phyloP scores from a whole-genome alignment of 768 basidiomycete species.

The Mycena floridula region DNA sequence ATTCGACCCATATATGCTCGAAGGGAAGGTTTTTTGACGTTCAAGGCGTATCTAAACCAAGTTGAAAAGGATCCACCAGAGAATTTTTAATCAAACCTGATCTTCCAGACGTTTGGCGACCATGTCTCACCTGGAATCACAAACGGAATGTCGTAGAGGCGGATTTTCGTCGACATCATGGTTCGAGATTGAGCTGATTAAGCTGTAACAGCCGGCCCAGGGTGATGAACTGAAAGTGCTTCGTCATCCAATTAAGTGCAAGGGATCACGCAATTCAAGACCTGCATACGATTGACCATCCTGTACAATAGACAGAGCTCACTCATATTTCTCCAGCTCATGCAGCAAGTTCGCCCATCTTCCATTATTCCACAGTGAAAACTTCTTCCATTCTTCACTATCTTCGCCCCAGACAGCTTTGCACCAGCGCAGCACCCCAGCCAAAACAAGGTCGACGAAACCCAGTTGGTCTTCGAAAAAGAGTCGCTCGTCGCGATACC shows the following conservation, averaged over 20 bases:
- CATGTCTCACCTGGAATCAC: not conserved
- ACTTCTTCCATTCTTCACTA: constrained; percentile 28
- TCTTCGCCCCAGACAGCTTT: constrained; percentile 24
- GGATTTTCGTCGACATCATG: not conserved
- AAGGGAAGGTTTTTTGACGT: not conserved
- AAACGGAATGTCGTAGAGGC: not conserved
- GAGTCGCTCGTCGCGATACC: constrained; percentile 2
- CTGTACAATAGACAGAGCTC: too few species aligned
- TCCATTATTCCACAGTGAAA: constrained; percentile 25
- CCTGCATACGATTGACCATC: too few species aligned
- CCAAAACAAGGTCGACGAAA: constrained; percentile 32
- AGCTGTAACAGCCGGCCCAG: too few species aligned
- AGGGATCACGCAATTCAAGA: too few species aligned
- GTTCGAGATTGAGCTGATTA: too few species aligned
- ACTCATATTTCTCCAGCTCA: constrained; percentile 18
- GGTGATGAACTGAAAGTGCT: too few species aligned
- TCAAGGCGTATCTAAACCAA: not conserved
- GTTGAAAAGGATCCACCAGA: not conserved
- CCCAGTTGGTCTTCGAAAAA: constrained; percentile 26
- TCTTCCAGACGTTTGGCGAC: not conserved
- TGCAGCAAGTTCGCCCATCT: constrained; percentile 23
- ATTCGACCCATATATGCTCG: not conserved
- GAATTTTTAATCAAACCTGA: not conserved
- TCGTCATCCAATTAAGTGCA: too few species aligned
- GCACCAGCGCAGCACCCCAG: constrained; percentile 18